phyloP scores from a whole-genome alignment of 345 rosid genomes.

The Brassica nigra region DNA sequence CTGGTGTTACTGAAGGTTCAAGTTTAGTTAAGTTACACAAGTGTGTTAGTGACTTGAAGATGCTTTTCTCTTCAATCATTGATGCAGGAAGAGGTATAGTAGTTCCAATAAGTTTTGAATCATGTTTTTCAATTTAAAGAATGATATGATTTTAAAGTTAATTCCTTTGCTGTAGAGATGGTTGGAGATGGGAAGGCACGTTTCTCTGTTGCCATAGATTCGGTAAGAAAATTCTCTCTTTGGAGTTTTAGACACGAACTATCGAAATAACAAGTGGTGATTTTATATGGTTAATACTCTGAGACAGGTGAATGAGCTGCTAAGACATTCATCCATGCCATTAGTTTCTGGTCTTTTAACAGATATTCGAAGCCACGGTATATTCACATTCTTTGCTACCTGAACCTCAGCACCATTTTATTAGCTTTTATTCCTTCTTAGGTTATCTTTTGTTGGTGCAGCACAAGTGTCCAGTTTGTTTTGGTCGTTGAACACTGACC shows the following conservation, averaged over 20 bases:
- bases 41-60: slow-evolving; percentile 66
- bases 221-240: slow-evolving; percentile 49
- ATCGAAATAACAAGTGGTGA: not conserved
- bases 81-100: slow-evolving; percentile 69
- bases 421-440: not conserved
- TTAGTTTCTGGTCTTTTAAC: slow-evolving; percentile 63
- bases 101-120: not conserved
- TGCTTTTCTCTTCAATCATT: slow-evolving; percentile 55
- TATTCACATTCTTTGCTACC: slow-evolving; percentile 10
- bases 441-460: slow-evolving; percentile 5
- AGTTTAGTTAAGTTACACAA: slow-evolving; percentile 37
- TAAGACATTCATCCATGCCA: slow-evolving; percentile 63
- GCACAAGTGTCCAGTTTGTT: slow-evolving; percentile 54
- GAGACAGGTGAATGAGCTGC: slow-evolving; percentile 68
- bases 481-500: slow-evolving; percentile 81
- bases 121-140: not conserved
- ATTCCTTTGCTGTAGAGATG: slow-evolving; percentile 52
- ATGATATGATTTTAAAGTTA: slow-evolving; percentile 14
- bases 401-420: not conserved
- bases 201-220: slow-evolving; percentile 80
- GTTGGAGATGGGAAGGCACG: slow-evolving; percentile 60
- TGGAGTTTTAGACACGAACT: not conserved
- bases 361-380: slow-evolving; percentile 84
- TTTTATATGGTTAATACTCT: slow-evolving; percentile 10
- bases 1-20: slow-evolving; percentile 40